Conservation (phyloP, 2,329 filamentous ascomycete species). For the Colletotrichum karsti region DNA sequence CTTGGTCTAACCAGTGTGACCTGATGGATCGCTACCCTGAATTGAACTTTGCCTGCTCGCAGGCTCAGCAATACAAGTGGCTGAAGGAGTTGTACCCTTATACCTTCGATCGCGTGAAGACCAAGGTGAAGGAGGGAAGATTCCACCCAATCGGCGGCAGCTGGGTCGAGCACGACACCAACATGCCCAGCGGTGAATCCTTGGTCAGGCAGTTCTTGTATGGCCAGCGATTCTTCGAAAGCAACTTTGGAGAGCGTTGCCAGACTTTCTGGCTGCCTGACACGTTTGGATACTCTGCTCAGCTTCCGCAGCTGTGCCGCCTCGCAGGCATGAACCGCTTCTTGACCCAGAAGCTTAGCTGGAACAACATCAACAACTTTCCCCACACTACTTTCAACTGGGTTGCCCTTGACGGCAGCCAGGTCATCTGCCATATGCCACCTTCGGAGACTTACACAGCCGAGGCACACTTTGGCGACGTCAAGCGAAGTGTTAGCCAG, state of each 20-base stretch:
- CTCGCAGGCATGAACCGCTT: conserved; percentile 96
- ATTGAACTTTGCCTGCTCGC: conserved; percentile 89
- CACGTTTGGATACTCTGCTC: conserved; percentile 96
- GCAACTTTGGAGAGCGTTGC: conserved; percentile 87
- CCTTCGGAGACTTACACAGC: conserved; percentile 96
- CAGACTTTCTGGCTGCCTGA: conserved; percentile 97
- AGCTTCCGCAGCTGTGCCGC: conserved; percentile 92
- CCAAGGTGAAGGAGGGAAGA: conserved; percentile 86
- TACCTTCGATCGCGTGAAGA: conserved; percentile 89
- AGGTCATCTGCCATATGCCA: conserved; percentile 98
- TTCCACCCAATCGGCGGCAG: conserved; percentile 97
- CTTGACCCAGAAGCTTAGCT: conserved; percentile 98
- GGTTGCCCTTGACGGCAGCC: conserved; percentile 94
- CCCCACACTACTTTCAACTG: conserved; percentile 99
- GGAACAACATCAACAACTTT: conserved; percentile 99
- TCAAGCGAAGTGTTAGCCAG: conserved; percentile 86
- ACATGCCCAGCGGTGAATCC: conserved; percentile 94
- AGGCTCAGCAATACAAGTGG: conserved; percentile 99
- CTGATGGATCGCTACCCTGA: conserved; percentile 96
- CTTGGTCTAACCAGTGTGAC: conserved; percentile 97
- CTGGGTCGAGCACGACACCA: conserved; percentile 99
- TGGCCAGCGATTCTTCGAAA: conserved; percentile 94
- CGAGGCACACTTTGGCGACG: conserved; percentile 92
- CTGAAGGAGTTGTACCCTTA: conserved; percentile 88
- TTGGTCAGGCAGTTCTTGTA: conserved; percentile 94